These are phyloP conservation scores for Kitagawia praeruptora DNA, from an alignment of 129 eudicot species.

Conservation along the genomic window DNA sequence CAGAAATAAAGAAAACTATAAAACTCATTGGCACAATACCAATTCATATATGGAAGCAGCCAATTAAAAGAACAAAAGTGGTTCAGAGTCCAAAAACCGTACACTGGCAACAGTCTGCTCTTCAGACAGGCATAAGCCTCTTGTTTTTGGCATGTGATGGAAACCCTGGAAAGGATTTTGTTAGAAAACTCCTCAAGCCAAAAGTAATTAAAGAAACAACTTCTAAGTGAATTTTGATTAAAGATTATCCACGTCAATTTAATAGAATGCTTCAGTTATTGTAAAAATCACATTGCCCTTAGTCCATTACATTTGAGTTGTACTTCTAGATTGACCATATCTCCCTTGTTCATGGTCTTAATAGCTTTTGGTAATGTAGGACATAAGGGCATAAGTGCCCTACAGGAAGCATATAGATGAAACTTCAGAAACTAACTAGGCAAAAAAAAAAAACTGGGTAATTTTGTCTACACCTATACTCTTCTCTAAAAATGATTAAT, in stretches of 20 bases:
- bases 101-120: conserved; percentile 96
- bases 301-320: conserved; percentile 71
- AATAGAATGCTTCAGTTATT: not conserved
- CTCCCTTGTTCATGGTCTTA: conserved; percentile 64
- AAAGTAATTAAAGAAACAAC: not conserved
- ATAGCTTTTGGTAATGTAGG: conserved; percentile 56
- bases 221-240: not conserved
- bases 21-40: not conserved
- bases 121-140: conserved; percentile 96
- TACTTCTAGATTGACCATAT: conserved; percentile 46
- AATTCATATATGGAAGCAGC: not conserved
- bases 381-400: conserved; percentile 66
- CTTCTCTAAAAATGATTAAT: not conserved
- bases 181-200: conserved; percentile 18
- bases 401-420: conserved; percentile 15
- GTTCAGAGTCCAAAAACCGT: conserved; percentile 20
- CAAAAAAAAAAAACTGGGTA: not conserved
- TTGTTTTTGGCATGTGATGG: conserved; percentile 98
- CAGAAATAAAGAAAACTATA: not conserved
- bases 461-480: not conserved
- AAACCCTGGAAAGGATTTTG: conserved; percentile 50
- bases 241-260: not conserved
- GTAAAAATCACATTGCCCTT: conserved; percentile 18
- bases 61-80: conserved; percentile 5
- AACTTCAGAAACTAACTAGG: not conserved